phyloP scores from a whole-genome alignment of 1,139 yeast species.

The Petasospora fabianii region DNA sequence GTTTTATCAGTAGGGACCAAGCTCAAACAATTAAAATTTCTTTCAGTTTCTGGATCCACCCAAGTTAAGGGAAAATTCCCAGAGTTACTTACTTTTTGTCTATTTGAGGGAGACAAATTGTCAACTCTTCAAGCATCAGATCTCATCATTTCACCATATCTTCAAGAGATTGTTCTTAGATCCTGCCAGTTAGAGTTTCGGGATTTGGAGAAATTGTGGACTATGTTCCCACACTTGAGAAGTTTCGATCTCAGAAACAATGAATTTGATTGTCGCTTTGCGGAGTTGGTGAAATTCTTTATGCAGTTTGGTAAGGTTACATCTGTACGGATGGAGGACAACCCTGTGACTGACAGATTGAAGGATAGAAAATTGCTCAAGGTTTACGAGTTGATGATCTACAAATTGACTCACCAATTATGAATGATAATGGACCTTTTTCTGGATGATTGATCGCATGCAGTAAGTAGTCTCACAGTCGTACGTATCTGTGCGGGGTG shows the following conservation, averaged over 20 bases:
- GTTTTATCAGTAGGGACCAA: conserved; percentile 2
- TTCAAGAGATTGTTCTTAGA: conserved; percentile 9
- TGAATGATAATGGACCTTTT: no score
- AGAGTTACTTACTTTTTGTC: conserved; percentile 9
- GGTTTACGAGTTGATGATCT: conserved; percentile 18
- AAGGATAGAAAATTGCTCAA: conserved; percentile 11
- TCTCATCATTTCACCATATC: conserved; percentile 2
- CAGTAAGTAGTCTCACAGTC: no score
- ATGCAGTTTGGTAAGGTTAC: conserved; percentile 12
- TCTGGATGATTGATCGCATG: no score
- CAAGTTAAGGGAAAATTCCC: conserved; percentile 12
- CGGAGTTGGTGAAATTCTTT: conserved; percentile 14
- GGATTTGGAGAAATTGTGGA: conserved; percentile 6
- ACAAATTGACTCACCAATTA: conserved; percentile 15
- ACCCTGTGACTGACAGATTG: conserved; percentile 18
- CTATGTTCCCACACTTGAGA: conserved; percentile 16
- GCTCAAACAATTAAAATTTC: conserved; percentile 6
- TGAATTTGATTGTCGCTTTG: conserved; percentile 17
- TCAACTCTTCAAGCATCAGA: neutral
- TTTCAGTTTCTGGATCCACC: conserved; percentile 12
- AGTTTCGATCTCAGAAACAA: conserved; percentile 17
- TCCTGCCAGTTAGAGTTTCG: conserved; percentile 7
- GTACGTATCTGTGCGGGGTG: no score
- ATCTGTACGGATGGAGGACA: conserved; percentile 17
- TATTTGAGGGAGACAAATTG: conserved; percentile 3